These are phyloP conservation scores for Juncus inflexus DNA, from an alignment of 176 grass and related monocot genomes.

Conservation along the genomic window DNA sequence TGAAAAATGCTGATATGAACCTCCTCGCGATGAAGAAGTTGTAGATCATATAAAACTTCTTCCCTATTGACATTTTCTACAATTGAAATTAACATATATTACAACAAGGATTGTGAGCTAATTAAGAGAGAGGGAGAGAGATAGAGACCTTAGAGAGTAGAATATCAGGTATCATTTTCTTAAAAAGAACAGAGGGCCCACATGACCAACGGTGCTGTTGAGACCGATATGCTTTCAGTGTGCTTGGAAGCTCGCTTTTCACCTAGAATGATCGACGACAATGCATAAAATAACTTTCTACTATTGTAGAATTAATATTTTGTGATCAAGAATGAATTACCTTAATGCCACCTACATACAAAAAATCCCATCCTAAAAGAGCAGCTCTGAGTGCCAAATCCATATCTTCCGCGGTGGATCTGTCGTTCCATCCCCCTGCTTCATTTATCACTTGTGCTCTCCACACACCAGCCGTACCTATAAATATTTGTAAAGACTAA, in stretches of 20 bases:
- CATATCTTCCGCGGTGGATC: slow-evolving; percentile 69
- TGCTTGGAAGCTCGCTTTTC: slow-evolving; percentile 68
- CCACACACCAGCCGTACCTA: slow-evolving; percentile 67
- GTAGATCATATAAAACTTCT: slow-evolving; percentile 61
- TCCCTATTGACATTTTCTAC: slow-evolving; percentile 46
- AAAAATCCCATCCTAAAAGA: slow-evolving; percentile 63
- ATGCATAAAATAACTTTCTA: not conserved
- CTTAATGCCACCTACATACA: slow-evolving; percentile 57
- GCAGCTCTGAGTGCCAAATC: slow-evolving; percentile 59
- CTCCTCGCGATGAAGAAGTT: slow-evolving; percentile 57
- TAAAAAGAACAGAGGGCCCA: slow-evolving; percentile 65
- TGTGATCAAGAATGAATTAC: slow-evolving; percentile 14
- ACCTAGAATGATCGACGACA: slow-evolving; percentile 34
- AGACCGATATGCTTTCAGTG: slow-evolving; percentile 62
- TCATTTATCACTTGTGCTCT: slow-evolving; percentile 39
- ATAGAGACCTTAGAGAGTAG: slow-evolving; percentile 40
- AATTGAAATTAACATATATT: not conserved
- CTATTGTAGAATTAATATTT: not conserved
- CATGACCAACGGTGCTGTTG: slow-evolving; percentile 92
- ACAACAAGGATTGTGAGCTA: not conserved
- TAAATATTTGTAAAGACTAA: not conserved
- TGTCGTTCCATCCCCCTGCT: slow-evolving; percentile 52
- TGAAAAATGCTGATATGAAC: slow-evolving; percentile 41
- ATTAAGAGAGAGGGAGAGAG: not conserved
- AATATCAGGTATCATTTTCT: slow-evolving; percentile 65